A percentile compares a stretch with the other conserved stretches of the same genome.
Evolutionary conservation across 2,329 filamentous ascomycete species (phyloP).

Genomic region (Epichloe elymi): DNA sequence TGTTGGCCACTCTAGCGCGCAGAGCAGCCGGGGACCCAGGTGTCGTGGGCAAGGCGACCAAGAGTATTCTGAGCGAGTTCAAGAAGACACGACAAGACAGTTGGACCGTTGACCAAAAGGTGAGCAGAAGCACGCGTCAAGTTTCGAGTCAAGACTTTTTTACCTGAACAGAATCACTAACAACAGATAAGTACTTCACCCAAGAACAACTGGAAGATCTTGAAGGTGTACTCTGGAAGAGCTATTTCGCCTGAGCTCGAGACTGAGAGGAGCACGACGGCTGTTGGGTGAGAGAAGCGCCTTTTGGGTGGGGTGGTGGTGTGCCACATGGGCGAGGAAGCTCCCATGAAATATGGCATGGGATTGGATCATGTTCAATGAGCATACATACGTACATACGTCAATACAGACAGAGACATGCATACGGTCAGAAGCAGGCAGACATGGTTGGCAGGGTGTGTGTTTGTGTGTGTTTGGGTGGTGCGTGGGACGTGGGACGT

Average conservation of each 20-base stretch:
- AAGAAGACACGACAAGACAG: slow-evolving; percentile 99
- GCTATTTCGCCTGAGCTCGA: slow-evolving; percentile 70
- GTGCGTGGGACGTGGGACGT: background rate
- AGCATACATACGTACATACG: too few relatives aligned
- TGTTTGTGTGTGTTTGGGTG: background rate
- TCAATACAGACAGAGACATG: too few relatives aligned
- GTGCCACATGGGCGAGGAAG: background rate
- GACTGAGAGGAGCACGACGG: background rate
- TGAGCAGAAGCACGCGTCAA: slow-evolving; percentile 29
- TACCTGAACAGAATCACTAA: slow-evolving; percentile 14
- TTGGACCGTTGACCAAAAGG: slow-evolving; percentile 96
- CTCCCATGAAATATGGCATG: background rate
- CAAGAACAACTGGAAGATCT: slow-evolving; percentile 87
- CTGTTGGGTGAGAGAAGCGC: background rate
- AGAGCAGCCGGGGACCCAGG: slow-evolving; percentile 81
- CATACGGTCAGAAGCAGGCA: background rate
- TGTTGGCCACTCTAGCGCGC: slow-evolving; percentile 71
- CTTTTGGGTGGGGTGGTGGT: too few relatives aligned
- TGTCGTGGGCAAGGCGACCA: slow-evolving; percentile 90
- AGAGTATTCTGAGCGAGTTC: slow-evolving; percentile 87
- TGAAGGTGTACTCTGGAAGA: slow-evolving; percentile 97
- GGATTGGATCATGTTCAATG: too few relatives aligned
- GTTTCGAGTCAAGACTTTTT: background rate
- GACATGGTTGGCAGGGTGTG: background rate
- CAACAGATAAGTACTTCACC: slow-evolving; percentile 54